Base-by-base conservation (phyloP, 805 yeast genomes). In the Lachancea fermentati region DNA sequence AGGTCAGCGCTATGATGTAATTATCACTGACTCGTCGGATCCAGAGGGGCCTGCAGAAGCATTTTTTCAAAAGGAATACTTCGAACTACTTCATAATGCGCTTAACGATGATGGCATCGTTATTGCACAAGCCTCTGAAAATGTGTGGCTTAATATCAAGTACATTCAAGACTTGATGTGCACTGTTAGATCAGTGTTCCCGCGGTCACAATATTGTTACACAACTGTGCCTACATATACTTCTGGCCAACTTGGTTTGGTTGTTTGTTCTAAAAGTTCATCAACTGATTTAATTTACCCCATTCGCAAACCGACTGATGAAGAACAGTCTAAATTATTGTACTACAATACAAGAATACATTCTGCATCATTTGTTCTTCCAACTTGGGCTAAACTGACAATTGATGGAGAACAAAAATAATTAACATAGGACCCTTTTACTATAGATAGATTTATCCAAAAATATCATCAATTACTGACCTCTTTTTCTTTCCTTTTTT, bases 1-100 rank as follows among this genome's bases (percentile, higher is more conserved):
- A 32, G 51, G 56, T 6, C 70, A 70, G 26, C 75, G 75, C 49
- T 88, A 71, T 57, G 96, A 88, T 61, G 81, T 89, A 24, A 85
- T 88, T 44, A 86, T 88, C 45, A 85, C 95, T 13, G 97, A 88
- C 61, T 85, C 95, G 2, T 82, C 94, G 2, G 97, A 88, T 62
- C 96, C 96, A 1, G 96, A 88, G 52, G 96, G 93, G 2, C 97
- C 97, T 4, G 97, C 97, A 1, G 94, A 81, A 53, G 84, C 84
- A 14, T 84, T 88, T 51, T 88, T 88, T 67, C 85, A 86, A 60
- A 71, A 73, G 45, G 76, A 73, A 41, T 88, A 88, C 66, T 88
- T 87, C 63, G 69, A 77, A 53, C 66, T 88, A 41, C 66, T 89
- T 42, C 54, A 67, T 46, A 71, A 73, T 43, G 84, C 93, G 4